Evolutionary conservation across 495 filamentous ascomycete genomes (phyloP).

Genomic region (Podospora australis): DNA sequence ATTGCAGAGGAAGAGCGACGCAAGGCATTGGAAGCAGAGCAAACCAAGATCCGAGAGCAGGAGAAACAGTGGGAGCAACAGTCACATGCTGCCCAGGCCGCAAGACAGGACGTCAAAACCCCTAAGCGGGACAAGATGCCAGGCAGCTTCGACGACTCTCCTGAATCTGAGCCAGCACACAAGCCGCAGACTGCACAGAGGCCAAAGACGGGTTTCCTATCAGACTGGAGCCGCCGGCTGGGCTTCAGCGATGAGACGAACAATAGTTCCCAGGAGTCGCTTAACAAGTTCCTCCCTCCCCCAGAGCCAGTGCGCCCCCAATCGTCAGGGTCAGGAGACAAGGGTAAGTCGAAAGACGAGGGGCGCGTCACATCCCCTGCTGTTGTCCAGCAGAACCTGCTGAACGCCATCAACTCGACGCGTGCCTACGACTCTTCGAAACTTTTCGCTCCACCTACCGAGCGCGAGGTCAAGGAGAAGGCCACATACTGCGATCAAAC

Average conservation of each 20-base stretch:
- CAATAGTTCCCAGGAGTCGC: slow-evolving; percentile 32
- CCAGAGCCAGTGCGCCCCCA: not conserved
- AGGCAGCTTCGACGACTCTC: slow-evolving; percentile 54
- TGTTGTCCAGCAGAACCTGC: slow-evolving; percentile 56
- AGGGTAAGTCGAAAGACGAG: slow-evolving; percentile 21
- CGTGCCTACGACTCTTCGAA: slow-evolving; percentile 67
- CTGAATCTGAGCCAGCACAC: slow-evolving; percentile 35
- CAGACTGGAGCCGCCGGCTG: slow-evolving; percentile 55
- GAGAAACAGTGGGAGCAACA: slow-evolving; percentile 50
- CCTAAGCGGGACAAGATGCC: slow-evolving; percentile 22
- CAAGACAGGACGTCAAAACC: slow-evolving; percentile 23
- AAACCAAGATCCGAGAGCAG: slow-evolving; percentile 52
- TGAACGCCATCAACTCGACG: slow-evolving; percentile 75
- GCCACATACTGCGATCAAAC: slow-evolving; percentile 83
- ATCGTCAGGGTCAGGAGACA: not conserved
- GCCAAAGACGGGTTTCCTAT: slow-evolving; percentile 48
- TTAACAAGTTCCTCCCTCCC: slow-evolving; percentile 34
- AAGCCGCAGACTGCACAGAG: slow-evolving; percentile 11
- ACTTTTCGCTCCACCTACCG: slow-evolving; percentile 64
- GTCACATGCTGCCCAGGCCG: slow-evolving; percentile 21
- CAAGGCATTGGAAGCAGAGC: slow-evolving; percentile 72
- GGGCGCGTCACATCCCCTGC: slow-evolving; percentile 49
- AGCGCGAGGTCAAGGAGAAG: slow-evolving; percentile 72
- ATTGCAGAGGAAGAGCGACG: slow-evolving; percentile 76
- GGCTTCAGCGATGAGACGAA: slow-evolving; percentile 49